These are phyloP conservation scores for Xanthoceras sorbifolium DNA, from an alignment of 345 rosid genomes.

Conservation along the genomic window DNA sequence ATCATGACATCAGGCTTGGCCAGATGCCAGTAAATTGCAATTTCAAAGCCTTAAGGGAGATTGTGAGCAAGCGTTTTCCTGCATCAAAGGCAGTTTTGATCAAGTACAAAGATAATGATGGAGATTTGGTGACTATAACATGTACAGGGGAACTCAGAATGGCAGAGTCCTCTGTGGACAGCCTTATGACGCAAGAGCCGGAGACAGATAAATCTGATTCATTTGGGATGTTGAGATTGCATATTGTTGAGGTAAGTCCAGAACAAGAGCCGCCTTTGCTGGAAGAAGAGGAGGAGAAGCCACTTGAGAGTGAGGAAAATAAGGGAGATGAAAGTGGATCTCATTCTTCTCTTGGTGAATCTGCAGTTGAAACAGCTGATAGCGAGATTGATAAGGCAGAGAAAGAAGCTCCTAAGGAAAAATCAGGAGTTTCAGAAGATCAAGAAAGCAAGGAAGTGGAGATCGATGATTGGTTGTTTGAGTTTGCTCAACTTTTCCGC, in stretches of 20 bases:
- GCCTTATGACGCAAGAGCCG: constrained; percentile 54
- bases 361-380: constrained; percentile 48
- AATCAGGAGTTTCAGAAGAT: constrained; percentile 57
- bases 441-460: constrained; percentile 79
- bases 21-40: constrained; percentile 86
- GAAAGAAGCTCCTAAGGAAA: constrained; percentile 55
- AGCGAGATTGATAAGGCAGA: constrained; percentile 53
- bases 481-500: constrained; percentile 94
- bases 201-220: constrained; percentile 53
- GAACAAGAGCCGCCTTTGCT: constrained; percentile 83
- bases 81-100: constrained; percentile 85
- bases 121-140: constrained; percentile 91
- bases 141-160: constrained; percentile 71
- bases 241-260: constrained; percentile 85
- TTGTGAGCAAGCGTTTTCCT: constrained; percentile 72
- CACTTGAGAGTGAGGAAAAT: constrained; percentile 49
- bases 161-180: constrained; percentile 72
- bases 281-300: constrained; percentile 82
- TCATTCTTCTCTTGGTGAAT: constrained; percentile 52
- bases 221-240: constrained; percentile 76
- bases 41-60: constrained; percentile 79
- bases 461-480: constrained; percentile 99
- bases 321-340: constrained; percentile 61
- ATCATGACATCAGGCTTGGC: constrained; percentile 84
- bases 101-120: constrained; percentile 86